Evolutionary conservation across 2,329 filamentous ascomycete genomes (phyloP), one percentile per base, ranked within the genome.

Genomic region (Microdochium nivale): DNA sequence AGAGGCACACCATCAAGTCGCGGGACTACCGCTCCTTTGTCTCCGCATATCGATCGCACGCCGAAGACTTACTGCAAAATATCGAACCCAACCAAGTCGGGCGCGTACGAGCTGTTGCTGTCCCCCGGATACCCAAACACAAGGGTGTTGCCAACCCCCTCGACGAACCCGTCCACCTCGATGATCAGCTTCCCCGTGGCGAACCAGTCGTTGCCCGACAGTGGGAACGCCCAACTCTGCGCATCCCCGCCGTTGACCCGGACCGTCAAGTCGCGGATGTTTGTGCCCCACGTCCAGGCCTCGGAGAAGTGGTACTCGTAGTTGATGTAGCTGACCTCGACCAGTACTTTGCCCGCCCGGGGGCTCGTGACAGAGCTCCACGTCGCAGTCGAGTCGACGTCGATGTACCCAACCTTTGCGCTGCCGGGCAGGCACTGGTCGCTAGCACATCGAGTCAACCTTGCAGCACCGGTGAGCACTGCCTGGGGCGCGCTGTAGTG

Each of bases 271-370:
- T 79, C 79, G 1, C 75, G 63, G 0, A 75, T 71, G 55, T 78
- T 80, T 0, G 70, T 67, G 0, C 72, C 76, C 55, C 60, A 69
- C 0, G 57, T 68, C 64, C 74, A 78, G 0, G 71, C 63, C 0
- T 64, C 68, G 1, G 60, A 60, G 16, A 76, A 67, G 0, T 70
- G 67, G 11, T 77, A 65, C 9, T 78, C 75, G 54, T 79, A 78
- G 62, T 79, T 79, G 60, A 77, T 73, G 47, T 71, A 78, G 57
- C 77, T 73, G 13, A 79, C 60, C 1, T 71, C 72, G 0, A 79
- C 53, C 30, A 74, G 68, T 53, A 72, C 69, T 2, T 57, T 57
- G 1, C 70, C 67, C 3, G 54, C 60, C 0, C 59, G 65, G 1
- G 63, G 55, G 1, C 62, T 59, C 3, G 37, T 55, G 10, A 71